Evolutionary conservation across 176 grass and related monocot species (phyloP).

Genomic region (Avena insularis): DNA sequence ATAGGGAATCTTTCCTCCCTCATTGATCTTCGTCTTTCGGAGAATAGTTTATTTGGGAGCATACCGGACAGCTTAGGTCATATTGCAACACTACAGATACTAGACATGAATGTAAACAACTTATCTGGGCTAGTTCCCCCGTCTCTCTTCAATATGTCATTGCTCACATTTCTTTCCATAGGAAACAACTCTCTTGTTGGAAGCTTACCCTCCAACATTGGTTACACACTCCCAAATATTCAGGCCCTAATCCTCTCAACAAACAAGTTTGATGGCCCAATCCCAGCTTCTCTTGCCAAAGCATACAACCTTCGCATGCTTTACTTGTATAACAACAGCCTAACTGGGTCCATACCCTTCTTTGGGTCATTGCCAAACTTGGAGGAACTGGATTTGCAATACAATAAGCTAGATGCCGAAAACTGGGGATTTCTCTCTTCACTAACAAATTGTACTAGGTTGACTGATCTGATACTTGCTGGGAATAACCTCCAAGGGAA

Average conservation of each 20-base stretch:
- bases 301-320: slow-evolving; percentile 24
- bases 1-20: slow-evolving; percentile 51
- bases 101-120: too few species aligned
- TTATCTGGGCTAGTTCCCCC: too few species aligned
- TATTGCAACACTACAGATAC: too few species aligned
- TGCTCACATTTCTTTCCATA: slow-evolving; percentile 22
- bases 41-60: slow-evolving; percentile 39
- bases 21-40: background rate
- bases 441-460: slow-evolving; percentile 35
- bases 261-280: slow-evolving; percentile 43
- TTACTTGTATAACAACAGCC: background rate
- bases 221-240: slow-evolving; percentile 47
- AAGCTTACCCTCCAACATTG: slow-evolving; percentile 42
- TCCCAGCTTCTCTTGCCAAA: slow-evolving; percentile 47
- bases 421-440: slow-evolving; percentile 39
- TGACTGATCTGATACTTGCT: background rate
- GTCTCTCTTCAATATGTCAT: background rate
- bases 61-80: slow-evolving; percentile 41
- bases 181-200: slow-evolving; percentile 40
- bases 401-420: slow-evolving; percentile 40
- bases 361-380: slow-evolving; percentile 47
- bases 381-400: background rate
- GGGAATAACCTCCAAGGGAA: slow-evolving; percentile 45
- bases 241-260: background rate
- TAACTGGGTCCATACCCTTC: slow-evolving; percentile 35